phyloP scores from a whole-genome alignment of 73 alveolate species.

The Urostyla sp. region DNA sequence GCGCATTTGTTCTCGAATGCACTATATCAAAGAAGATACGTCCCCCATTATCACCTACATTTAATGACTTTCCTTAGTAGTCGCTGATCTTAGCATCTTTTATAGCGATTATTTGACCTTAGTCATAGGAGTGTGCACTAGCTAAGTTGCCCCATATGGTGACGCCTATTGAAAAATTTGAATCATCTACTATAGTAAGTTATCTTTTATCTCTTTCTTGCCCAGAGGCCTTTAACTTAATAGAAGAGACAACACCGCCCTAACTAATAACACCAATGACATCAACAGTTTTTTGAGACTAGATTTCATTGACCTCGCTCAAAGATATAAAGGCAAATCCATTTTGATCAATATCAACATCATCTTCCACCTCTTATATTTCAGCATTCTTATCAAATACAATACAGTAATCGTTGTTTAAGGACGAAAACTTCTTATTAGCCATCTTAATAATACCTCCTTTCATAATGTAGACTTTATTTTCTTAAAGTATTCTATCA shows the following conservation, averaged over 20 bases:
- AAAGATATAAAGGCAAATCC: constrained; percentile 62
- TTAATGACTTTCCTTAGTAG: constrained; percentile 60
- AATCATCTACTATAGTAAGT: constrained; percentile 57
- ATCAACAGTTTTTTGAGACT: constrained; percentile 59
- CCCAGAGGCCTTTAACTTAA: constrained; percentile 63
- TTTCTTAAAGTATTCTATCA: constrained; percentile 68
- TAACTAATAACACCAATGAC: constrained; percentile 63
- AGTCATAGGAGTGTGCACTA: not conserved
- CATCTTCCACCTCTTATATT: constrained; percentile 65
- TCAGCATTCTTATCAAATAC: constrained; percentile 71
- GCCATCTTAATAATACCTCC: constrained; percentile 79
- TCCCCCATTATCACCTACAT: constrained; percentile 42
- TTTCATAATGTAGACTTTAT: constrained; percentile 75
- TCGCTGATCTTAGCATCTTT: constrained; percentile 70
- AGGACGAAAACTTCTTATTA: constrained; percentile 80
- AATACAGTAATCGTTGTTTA: constrained; percentile 81
- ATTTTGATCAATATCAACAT: constrained; percentile 41
- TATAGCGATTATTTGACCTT: constrained; percentile 57
- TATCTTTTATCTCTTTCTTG: constrained; percentile 55
- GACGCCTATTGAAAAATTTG: constrained; percentile 45
- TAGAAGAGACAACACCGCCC: constrained; percentile 35
- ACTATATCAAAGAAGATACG: constrained; percentile 14
- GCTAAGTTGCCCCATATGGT: constrained; percentile 70
- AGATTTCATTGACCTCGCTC: constrained; percentile 43
- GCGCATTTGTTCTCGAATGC: constrained; percentile 37